Evolutionary conservation across 495 filamentous ascomycete genomes (phyloP).

Genomic region (Bryoglossum gracile): DNA sequence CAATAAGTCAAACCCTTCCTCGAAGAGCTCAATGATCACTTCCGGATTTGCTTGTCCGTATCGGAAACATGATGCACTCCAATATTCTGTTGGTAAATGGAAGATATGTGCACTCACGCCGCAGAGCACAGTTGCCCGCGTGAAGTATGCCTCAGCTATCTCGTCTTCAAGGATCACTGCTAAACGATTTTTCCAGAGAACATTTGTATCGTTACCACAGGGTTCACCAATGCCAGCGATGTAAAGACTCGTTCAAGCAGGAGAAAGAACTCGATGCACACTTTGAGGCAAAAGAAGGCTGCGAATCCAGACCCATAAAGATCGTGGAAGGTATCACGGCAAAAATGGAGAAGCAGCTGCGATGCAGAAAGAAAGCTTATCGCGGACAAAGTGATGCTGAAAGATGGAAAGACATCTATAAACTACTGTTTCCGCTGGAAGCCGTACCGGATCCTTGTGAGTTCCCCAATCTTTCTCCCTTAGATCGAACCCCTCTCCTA

Average conservation of each 20-base stretch:
- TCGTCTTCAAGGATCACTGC: background rate
- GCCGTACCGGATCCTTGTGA: constrained; percentile 12
- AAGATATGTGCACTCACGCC: background rate
- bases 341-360: constrained; percentile 6
- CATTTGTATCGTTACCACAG: constrained; percentile 16
- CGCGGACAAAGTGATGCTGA: constrained; percentile 12
- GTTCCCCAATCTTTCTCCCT: background rate
- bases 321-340: constrained; percentile 12
- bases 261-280: constrained; percentile 12
- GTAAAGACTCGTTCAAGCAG: constrained; percentile 10
- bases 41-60: constrained; percentile 12
- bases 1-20: too few relatives aligned
- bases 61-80: constrained; percentile 8
- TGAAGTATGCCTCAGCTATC: constrained; percentile 5
- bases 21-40: too few relatives aligned
- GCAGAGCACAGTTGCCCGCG: constrained; percentile 1
- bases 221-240: constrained; percentile 16
- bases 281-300: background rate
- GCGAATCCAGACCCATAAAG: background rate
- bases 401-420: constrained; percentile 14
- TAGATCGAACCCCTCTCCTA: background rate
- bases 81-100: background rate
- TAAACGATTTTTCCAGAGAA: background rate
- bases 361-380: constrained; percentile 12
- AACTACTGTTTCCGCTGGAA: constrained; percentile 12